Percentiles rank a stretch among this genome's conserved stretches.
Evolutionary conservation across 768 basidiomycete genomes (phyloP).

Genomic region (Harrya chromipes): DNA sequence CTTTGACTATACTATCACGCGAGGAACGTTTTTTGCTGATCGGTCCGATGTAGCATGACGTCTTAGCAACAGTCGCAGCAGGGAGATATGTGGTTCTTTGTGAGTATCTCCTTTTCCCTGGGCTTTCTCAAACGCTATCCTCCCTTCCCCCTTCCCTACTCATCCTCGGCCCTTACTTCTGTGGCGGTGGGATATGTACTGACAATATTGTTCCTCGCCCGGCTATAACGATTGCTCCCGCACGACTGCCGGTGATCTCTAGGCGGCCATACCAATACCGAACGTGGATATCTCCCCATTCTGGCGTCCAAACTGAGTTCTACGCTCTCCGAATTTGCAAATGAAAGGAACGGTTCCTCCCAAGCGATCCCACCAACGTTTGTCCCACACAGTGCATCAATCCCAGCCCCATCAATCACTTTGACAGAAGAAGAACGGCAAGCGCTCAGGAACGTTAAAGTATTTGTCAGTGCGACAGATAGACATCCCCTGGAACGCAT

Average conservation of each 20-base stretch:
- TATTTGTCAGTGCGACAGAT: constrained; percentile 73
- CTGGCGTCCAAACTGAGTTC: constrained; percentile 66
- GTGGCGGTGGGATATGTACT: constrained; percentile 13
- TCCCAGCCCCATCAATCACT: constrained; percentile 1
- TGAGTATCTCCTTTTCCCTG: constrained; percentile 36
- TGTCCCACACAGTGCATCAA: constrained; percentile 25
- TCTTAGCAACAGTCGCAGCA: constrained; percentile 72
- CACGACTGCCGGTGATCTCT: constrained; percentile 19
- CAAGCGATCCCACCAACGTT: constrained; percentile 19
- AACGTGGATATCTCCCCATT: constrained; percentile 84
- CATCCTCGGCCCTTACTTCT: constrained; percentile 1
- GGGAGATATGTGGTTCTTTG: constrained; percentile 84
- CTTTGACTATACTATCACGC: not conserved
- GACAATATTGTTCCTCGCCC: constrained; percentile 9
- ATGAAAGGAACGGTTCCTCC: constrained; percentile 11
- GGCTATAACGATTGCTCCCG: constrained; percentile 10
- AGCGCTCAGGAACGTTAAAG: constrained; percentile 39
- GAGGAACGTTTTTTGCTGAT: constrained; percentile 2
- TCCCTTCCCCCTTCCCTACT: not conserved
- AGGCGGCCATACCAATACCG: constrained; percentile 94
- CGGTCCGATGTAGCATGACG: constrained; percentile 65
- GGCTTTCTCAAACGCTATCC: not conserved
- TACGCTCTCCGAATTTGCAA: constrained; percentile 36
- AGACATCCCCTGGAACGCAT: constrained; percentile 71
- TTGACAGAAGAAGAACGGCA: constrained; percentile 34